Evolutionary conservation across 768 basidiomycete species (phyloP).

Genomic region (Filobasidium floriforme): DNA sequence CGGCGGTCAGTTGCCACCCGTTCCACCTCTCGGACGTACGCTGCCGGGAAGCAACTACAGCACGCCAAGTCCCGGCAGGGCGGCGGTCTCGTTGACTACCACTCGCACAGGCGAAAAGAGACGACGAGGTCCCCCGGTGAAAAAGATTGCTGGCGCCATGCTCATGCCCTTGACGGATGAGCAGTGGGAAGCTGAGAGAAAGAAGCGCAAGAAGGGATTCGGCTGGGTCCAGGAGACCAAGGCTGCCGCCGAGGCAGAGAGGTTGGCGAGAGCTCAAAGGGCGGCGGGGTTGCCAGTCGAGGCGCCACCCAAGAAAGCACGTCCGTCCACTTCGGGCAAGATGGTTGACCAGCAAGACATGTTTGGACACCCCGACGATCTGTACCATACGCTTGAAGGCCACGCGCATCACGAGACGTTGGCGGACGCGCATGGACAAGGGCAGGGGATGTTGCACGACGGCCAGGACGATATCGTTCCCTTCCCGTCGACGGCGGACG

Average conservation of each 20-base stretch:
- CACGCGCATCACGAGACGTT: not conserved
- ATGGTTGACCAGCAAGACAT: not conserved
- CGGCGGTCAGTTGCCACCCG: not conserved
- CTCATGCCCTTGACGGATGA: conserved; percentile 22
- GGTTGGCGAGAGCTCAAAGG: conserved; percentile 12
- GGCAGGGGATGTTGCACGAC: not conserved
- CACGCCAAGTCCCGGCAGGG: not conserved
- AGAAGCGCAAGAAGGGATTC: conserved; percentile 25
- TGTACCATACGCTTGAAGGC: not conserved
- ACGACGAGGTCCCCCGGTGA: conserved; percentile 21
- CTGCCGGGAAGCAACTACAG: not conserved
- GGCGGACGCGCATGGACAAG: conserved; percentile 1
- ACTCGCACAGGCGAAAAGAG: conserved; percentile 17
- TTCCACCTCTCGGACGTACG: not conserved
- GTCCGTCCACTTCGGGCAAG: not conserved
- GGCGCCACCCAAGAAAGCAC: not conserved
- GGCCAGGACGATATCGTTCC: conserved; percentile 6
- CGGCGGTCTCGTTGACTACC: not conserved
- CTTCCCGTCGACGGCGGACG: conserved; percentile 2
- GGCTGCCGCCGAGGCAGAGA: conserved; percentile 24
- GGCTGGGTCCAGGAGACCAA: conserved; percentile 24
- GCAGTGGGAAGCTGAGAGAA: conserved; percentile 24
- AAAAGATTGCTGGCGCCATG: conserved; percentile 21
- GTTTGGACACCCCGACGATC: not conserved
- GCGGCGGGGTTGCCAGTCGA: conserved; percentile 12